Evolutionary conservation across 2,329 filamentous ascomycete species (phyloP).

Genomic region (Trichoderma cornu-damae): DNA sequence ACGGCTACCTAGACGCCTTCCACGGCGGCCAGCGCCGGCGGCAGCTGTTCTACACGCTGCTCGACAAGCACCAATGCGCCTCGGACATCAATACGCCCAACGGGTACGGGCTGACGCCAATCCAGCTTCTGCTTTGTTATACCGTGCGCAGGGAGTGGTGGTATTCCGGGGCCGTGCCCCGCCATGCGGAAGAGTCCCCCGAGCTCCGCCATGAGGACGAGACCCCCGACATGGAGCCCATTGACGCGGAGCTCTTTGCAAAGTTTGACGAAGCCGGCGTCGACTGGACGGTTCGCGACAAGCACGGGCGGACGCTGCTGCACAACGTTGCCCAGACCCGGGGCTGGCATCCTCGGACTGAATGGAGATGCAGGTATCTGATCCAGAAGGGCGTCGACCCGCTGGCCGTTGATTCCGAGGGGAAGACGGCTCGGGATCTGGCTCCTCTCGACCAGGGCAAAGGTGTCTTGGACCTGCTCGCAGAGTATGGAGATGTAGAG

Average conservation of each 20-base stretch:
- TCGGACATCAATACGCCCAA: not conserved
- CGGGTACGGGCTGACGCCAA: not conserved
- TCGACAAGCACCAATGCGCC: not conserved
- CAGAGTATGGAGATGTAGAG: not conserved
- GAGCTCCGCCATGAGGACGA: no score
- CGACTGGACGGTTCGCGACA: not conserved
- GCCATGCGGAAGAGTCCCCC: no score
- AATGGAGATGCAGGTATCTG: not conserved
- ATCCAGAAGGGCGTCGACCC: not conserved
- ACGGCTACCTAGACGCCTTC: not conserved
- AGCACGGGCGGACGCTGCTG: not conserved
- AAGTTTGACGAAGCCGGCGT: not conserved
- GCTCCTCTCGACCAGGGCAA: not conserved
- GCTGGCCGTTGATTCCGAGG: not conserved
- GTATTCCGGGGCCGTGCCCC: no score
- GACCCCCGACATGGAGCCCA: not conserved
- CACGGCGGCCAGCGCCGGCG: not conserved
- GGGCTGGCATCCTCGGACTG: not conserved
- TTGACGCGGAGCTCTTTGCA: not conserved
- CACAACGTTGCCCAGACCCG: not conserved
- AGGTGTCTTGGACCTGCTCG: not conserved
- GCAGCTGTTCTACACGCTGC: not conserved
- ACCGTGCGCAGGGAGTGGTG: not conserved
- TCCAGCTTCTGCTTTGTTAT: not conserved
- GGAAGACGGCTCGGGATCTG: constrained; percentile 5